phyloP scores from a whole-genome alignment of 177 flowering plant genomes.

The Vitis hybrid region DNA sequence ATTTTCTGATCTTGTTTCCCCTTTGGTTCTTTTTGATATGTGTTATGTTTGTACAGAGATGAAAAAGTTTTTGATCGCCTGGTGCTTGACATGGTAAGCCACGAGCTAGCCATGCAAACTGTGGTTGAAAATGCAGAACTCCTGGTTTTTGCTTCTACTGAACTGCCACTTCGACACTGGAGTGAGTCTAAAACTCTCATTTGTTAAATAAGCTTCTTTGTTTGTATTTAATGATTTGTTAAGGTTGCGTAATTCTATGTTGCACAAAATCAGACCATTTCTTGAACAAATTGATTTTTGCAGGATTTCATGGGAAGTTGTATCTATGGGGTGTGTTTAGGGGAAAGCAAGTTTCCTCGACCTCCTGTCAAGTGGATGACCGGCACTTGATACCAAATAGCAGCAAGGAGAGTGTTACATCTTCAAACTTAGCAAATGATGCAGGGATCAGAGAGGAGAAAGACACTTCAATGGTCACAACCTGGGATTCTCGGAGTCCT shows the following conservation, averaged over 20 bases:
- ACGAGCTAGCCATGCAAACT: conserved; percentile 41
- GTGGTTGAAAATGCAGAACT: conserved; percentile 41
- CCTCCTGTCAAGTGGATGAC: neutral
- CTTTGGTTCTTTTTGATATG: conserved; percentile 8
- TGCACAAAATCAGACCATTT: neutral
- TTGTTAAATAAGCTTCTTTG: neutral
- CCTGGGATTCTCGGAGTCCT: conserved; percentile 8
- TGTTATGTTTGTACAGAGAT: conserved; percentile 14
- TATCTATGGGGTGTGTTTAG: conserved; percentile 76
- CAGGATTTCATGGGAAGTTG: conserved; percentile 46
- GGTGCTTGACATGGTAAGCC: conserved; percentile 33
- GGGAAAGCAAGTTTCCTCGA: conserved; percentile 19
- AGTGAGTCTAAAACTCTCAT: conserved; percentile 35
- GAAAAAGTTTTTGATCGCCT: conserved; percentile 29
- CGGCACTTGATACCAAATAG: too few relatives aligned
- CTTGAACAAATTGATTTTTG: conserved; percentile 9
- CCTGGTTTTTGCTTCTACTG: conserved; percentile 42
- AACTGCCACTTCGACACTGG: conserved; percentile 33
- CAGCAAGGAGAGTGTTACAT: neutral
- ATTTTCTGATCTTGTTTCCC: conserved; percentile 6
- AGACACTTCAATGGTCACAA: neutral
- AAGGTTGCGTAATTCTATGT: neutral
- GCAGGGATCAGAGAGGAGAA: neutral
- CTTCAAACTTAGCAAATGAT: neutral
- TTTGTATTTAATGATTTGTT: neutral